Conservation (phyloP, 257 asterid genomes). For the Nicotiana tomentosiformis region DNA sequence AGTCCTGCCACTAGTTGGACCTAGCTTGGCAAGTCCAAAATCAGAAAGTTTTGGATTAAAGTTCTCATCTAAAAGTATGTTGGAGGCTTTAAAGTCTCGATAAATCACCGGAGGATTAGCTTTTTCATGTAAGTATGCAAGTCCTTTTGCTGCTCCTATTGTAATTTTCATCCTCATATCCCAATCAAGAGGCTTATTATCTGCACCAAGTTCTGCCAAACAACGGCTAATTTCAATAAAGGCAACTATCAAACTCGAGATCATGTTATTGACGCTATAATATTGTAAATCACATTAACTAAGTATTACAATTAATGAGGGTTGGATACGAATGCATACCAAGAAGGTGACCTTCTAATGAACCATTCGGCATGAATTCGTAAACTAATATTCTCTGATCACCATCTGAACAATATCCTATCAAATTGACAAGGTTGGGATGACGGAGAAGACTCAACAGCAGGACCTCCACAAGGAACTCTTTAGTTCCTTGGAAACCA, state of each 20-base stretch:
- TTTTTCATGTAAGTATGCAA: conserved; percentile 75
- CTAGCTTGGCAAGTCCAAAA: conserved; percentile 80
- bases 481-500: conserved; percentile 74
- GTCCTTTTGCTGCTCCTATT: conserved; percentile 70
- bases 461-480: conserved; percentile 74
- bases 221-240: neutral
- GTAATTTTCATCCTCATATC: conserved; percentile 63
- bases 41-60: conserved; percentile 66
- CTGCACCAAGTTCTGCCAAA: conserved; percentile 36
- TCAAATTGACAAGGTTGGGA: conserved; percentile 55
- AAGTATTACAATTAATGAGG: neutral
- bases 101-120: conserved; percentile 79
- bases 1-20: conserved; percentile 50
- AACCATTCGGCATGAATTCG: conserved; percentile 62
- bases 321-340: conserved; percentile 26
- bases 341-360: conserved; percentile 66
- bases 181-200: conserved; percentile 53
- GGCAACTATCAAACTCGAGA: neutral
- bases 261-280: neutral
- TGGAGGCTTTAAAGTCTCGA: conserved; percentile 80
- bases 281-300: neutral
- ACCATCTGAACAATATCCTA: conserved; percentile 78
- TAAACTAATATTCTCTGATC: conserved; percentile 64
- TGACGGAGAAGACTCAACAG: conserved; percentile 74
- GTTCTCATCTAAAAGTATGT: conserved; percentile 54